phyloP scores from a whole-genome alignment of 805 yeast species.

The Lachancea lanzarotensis region DNA sequence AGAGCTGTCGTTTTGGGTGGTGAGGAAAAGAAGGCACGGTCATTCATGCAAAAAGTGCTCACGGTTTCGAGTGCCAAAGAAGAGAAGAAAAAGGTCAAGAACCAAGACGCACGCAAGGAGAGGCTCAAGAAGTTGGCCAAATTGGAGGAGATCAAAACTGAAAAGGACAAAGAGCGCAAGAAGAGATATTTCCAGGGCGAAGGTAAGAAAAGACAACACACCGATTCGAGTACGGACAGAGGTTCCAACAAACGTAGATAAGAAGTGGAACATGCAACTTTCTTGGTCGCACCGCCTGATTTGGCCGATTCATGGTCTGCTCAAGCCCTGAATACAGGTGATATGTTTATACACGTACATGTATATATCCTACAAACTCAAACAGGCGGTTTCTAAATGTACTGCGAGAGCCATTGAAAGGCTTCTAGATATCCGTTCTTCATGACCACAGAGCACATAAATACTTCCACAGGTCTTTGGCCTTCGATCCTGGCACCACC shows the following conservation, averaged over 20 bases:
- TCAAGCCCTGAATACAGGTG: no score
- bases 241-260: constrained; percentile 24
- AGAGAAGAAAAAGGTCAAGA: constrained; percentile 63
- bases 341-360: no score
- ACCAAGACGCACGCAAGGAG: constrained; percentile 67
- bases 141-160: constrained; percentile 58
- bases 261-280: neutral
- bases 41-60: constrained; percentile 77
- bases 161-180: constrained; percentile 77
- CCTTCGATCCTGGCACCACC: constrained; percentile 71
- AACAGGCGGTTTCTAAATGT: constrained; percentile 44
- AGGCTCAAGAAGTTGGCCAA: constrained; percentile 72
- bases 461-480: constrained; percentile 89
- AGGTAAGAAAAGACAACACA: constrained; percentile 52
- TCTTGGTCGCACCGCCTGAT: no score
- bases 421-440: constrained; percentile 99
- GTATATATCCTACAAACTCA: neutral
- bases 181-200: constrained; percentile 75
- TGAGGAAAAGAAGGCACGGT: constrained; percentile 89
- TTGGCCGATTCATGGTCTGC: no score
- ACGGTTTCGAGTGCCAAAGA: constrained; percentile 85
- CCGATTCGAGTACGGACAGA: constrained; percentile 26
- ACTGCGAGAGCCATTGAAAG: constrained; percentile 96
- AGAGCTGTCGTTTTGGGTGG: constrained; percentile 92
- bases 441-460: constrained; percentile 97